Evolutionary conservation across 2,329 filamentous ascomycete genomes (phyloP).

Genomic region (Alternaria brassicae): DNA sequence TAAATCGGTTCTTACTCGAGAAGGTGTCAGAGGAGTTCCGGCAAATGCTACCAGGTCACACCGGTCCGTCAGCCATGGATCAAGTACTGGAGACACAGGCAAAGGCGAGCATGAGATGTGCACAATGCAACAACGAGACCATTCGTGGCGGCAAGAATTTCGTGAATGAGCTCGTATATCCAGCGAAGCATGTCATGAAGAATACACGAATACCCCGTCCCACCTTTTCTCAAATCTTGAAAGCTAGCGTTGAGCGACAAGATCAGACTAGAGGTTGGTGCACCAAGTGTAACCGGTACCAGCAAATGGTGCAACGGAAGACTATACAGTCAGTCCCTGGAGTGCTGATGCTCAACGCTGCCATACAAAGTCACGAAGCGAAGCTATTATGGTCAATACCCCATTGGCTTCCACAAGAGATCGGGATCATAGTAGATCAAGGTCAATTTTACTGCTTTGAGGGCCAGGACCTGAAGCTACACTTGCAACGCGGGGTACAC

Average conservation of each 20-base stretch:
- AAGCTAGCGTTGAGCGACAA: constrained; percentile 88
- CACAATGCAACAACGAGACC: constrained; percentile 86
- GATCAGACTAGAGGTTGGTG: constrained; percentile 93
- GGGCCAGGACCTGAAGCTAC: constrained; percentile 83
- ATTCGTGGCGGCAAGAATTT: constrained; percentile 79
- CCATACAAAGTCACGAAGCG: constrained; percentile 75
- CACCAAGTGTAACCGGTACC: constrained; percentile 86
- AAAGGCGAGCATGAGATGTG: constrained; percentile 78
- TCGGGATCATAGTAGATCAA: constrained; percentile 87
- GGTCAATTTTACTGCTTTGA: constrained; percentile 97
- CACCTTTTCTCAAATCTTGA: constrained; percentile 88
- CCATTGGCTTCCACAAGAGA: constrained; percentile 91
- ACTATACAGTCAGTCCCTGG: constrained; percentile 81
- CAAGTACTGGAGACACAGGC: constrained; percentile 75
- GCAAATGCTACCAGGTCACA: constrained; percentile 67
- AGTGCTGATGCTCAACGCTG: constrained; percentile 86
- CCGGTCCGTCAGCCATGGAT: constrained; percentile 67
- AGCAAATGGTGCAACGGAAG: constrained; percentile 84
- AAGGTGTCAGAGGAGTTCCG: constrained; percentile 80
- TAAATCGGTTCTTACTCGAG: constrained; percentile 85
- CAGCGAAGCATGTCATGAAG: constrained; percentile 63
- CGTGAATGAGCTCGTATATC: constrained; percentile 87
- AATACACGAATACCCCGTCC: constrained; percentile 62
- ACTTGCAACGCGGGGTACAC: constrained; percentile 79
- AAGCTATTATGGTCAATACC: constrained; percentile 86